These are phyloP conservation scores for Diaporthe aspalathi DNA, from an alignment of 2,329 filamentous ascomycete species.

Conservation along the genomic window DNA sequence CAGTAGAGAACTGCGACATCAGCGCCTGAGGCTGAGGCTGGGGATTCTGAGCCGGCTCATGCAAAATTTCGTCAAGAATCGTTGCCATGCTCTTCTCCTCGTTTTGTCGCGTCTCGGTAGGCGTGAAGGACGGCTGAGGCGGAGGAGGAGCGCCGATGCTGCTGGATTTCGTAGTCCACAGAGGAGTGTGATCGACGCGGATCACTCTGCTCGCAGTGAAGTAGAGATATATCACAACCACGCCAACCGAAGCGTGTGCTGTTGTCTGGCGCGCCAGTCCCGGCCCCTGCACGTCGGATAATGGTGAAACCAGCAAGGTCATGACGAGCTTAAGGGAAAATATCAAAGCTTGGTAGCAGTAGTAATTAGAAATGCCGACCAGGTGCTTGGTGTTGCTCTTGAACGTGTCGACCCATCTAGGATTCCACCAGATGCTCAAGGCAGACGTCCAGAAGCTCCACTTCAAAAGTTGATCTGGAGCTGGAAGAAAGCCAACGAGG, in stretches of 20 bases:
- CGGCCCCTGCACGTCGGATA: conserved; percentile 52
- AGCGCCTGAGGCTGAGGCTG: conserved; percentile 41
- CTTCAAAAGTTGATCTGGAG: conserved; percentile 54
- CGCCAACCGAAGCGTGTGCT: conserved; percentile 66
- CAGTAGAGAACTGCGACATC: conserved; percentile 40
- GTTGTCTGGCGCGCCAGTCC: conserved; percentile 57
- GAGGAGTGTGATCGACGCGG: conserved; percentile 67
- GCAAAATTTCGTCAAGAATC: conserved; percentile 58
- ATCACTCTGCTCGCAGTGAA: conserved; percentile 58
- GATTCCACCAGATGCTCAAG: conserved; percentile 75
- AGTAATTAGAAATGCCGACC: conserved; percentile 72
- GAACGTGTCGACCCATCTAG: conserved; percentile 69
- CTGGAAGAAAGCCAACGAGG: conserved; percentile 55
- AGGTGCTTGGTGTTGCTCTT: conserved; percentile 71
- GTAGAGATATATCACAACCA: conserved; percentile 63
- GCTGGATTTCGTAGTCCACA: conserved; percentile 51
- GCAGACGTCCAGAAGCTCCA: conserved; percentile 62
- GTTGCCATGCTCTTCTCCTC: conserved; percentile 59
- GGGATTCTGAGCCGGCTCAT: conserved; percentile 43
- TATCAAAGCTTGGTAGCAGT: conserved; percentile 71
- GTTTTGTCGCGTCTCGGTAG: conserved; percentile 41
- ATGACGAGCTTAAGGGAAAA: conserved; percentile 63
- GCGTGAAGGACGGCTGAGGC: conserved; percentile 35
- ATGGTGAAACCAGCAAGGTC: conserved; percentile 56
- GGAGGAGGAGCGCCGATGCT: conserved; percentile 41